Conservation (phyloP, 805 yeast species). For the Suhomyces prunicola region DNA sequence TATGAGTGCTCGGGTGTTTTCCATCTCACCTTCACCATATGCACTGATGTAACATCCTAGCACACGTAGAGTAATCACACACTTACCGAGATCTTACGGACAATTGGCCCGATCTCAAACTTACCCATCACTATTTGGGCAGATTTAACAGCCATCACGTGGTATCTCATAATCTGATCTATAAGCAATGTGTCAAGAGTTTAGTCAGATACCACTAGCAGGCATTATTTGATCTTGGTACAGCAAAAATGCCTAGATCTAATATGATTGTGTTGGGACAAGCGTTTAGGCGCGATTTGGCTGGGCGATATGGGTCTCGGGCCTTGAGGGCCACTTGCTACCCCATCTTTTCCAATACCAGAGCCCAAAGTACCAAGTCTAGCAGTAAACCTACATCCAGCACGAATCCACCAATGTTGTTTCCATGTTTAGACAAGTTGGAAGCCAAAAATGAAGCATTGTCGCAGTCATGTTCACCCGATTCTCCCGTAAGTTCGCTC, state of each 20-base stretch:
- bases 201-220: not conserved
- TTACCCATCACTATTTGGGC: not conserved
- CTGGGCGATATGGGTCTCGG: not conserved
- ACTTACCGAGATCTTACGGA: too few species aligned
- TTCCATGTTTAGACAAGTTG: constrained; percentile 81
- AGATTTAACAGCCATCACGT: not conserved
- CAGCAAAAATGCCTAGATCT: not conserved
- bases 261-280: not conserved
- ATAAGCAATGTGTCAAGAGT: not conserved
- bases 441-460: constrained; percentile 51
- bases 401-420: constrained; percentile 67
- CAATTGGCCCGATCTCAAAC: too few species aligned
- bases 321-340: not conserved
- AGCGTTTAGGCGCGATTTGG: not conserved
- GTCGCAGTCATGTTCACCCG: constrained; percentile 19
- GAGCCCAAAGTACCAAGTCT: constrained; percentile 3
- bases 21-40: too few species aligned
- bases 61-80: too few species aligned
- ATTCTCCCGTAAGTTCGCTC: constrained; percentile 28
- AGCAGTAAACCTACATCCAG: constrained; percentile 9
- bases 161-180: not conserved
- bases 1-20: too few species aligned
- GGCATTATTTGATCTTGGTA: not conserved
- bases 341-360: not conserved
- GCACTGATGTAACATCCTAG: too few species aligned